Conservation (phyloP, 129 eudicot genomes). For the Oenanthe sinensis region DNA sequence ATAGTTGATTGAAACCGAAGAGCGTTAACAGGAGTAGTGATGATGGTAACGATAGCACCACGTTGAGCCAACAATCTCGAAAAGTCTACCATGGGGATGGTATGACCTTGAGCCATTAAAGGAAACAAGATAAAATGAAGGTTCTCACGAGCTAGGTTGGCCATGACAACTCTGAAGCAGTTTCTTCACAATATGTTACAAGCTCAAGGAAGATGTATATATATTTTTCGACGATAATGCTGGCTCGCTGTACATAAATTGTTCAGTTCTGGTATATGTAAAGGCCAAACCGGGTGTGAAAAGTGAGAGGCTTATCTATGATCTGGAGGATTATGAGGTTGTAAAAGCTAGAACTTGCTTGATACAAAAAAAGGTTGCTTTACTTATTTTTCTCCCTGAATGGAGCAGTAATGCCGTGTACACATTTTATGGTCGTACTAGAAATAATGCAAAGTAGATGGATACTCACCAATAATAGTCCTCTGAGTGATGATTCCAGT, state of each 20-base stretch:
- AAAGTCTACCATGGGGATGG: conserved; percentile 1
- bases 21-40: conserved; percentile 3
- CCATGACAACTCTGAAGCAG: not conserved
- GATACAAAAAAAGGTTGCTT: not conserved
- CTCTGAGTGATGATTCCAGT: not conserved
- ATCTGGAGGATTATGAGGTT: not conserved
- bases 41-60: not conserved
- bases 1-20: conserved; percentile 4
- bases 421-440: not conserved
- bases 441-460: not conserved
- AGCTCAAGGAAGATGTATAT: not conserved
- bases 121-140: conserved; percentile 2
- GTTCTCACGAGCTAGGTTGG: no score
- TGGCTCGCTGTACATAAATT: not conserved
- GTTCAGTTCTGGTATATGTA: not conserved
- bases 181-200: not conserved
- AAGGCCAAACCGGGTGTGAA: not conserved
- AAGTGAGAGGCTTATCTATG: not conserved
- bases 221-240: not conserved
- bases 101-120: conserved; percentile 7
- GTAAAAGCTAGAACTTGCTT: not conserved
- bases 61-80: not conserved
- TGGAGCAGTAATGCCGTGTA: not conserved
- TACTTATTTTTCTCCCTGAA: not conserved
- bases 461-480: not conserved